Conservation (phyloP, 2,329 filamentous ascomycete species). For the Trichoderma sp. region DNA sequence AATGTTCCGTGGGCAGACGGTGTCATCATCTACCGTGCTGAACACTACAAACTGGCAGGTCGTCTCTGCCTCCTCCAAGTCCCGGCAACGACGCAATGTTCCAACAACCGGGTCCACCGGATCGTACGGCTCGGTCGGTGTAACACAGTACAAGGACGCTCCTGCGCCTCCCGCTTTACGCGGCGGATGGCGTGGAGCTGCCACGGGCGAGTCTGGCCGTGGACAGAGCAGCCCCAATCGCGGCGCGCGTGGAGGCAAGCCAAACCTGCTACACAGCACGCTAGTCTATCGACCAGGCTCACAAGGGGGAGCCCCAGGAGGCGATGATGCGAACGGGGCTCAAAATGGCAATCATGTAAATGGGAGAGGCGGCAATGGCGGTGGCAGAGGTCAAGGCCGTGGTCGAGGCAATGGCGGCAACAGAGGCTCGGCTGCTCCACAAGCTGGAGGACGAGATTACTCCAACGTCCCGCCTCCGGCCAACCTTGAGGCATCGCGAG, state of each 20-base stretch:
- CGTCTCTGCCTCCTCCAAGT: conserved; percentile 61
- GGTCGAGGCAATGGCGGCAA: conserved; percentile 31
- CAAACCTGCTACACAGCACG: conserved; percentile 52
- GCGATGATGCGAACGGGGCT: conserved; percentile 25
- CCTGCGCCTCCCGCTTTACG: conserved; percentile 55
- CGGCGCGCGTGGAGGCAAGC: conserved; percentile 40
- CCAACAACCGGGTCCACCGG: conserved; percentile 50
- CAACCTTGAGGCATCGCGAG: conserved; percentile 49
- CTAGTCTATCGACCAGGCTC: conserved; percentile 52
- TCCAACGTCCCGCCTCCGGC: conserved; percentile 63
- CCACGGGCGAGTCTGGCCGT: conserved; percentile 48
- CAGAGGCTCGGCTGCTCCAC: conserved; percentile 28
- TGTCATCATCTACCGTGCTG: conserved; percentile 82
- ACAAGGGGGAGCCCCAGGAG: conserved; percentile 31
- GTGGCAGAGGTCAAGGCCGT: conserved; percentile 33
- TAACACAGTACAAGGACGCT: conserved; percentile 63
- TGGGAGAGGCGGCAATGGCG: conserved; percentile 31
- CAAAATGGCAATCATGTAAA: conserved; percentile 28
- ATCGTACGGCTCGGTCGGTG: conserved; percentile 58
- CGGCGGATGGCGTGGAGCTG: conserved; percentile 59
- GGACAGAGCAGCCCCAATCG: conserved; percentile 44
- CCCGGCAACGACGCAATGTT: conserved; percentile 52
- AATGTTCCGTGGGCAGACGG: conserved; percentile 90
- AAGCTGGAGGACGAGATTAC: conserved; percentile 39
- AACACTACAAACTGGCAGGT: conserved; percentile 85